phyloP scores from a whole-genome alignment of 345 rosid genomes.

The Rhizophora mangle region DNA sequence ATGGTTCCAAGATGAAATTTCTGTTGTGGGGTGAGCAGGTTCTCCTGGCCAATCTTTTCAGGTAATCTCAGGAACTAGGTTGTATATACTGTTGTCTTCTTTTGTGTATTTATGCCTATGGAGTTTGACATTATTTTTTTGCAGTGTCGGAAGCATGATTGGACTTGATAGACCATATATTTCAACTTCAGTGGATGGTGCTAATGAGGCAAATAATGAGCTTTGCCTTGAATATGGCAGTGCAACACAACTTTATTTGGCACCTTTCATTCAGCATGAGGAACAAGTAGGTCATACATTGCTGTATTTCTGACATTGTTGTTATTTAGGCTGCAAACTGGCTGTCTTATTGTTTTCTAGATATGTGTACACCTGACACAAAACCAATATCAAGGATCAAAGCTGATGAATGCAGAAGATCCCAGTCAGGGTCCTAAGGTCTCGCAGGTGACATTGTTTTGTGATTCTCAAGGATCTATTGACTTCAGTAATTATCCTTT shows the following conservation, averaged over 20 bases:
- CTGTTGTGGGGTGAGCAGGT: slow-evolving; percentile 90
- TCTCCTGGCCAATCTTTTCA: slow-evolving; percentile 73
- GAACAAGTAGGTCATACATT: slow-evolving; percentile 53
- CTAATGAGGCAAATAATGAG: slow-evolving; percentile 48
- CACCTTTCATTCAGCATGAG: slow-evolving; percentile 72
- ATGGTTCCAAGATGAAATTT: slow-evolving; percentile 60
- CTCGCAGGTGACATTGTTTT: slow-evolving; percentile 83
- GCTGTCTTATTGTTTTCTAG: slow-evolving; percentile 38
- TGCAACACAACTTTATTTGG: slow-evolving; percentile 80
- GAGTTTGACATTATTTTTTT: slow-evolving; percentile 16
- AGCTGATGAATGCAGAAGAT: slow-evolving; percentile 46
- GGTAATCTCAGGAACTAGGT: slow-evolving; percentile 46
- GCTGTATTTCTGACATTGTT: background rate
- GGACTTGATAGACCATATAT: slow-evolving; percentile 87
- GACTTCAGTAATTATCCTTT: slow-evolving; percentile 85
- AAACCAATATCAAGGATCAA: slow-evolving; percentile 63
- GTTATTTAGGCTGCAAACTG: slow-evolving; percentile 18
- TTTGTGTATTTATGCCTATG: slow-evolving; percentile 15
- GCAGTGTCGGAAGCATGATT: slow-evolving; percentile 82
- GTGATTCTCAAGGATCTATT: slow-evolving; percentile 80
- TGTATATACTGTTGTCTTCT: slow-evolving; percentile 9
- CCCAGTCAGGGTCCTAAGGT: slow-evolving; percentile 52
- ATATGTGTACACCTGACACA: slow-evolving; percentile 64
- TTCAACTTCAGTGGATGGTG: slow-evolving; percentile 53
- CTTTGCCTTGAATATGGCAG: slow-evolving; percentile 93